These are phyloP conservation scores for Luvunga scandens DNA, from an alignment of 345 rosid genomes.

Conservation along the genomic window DNA sequence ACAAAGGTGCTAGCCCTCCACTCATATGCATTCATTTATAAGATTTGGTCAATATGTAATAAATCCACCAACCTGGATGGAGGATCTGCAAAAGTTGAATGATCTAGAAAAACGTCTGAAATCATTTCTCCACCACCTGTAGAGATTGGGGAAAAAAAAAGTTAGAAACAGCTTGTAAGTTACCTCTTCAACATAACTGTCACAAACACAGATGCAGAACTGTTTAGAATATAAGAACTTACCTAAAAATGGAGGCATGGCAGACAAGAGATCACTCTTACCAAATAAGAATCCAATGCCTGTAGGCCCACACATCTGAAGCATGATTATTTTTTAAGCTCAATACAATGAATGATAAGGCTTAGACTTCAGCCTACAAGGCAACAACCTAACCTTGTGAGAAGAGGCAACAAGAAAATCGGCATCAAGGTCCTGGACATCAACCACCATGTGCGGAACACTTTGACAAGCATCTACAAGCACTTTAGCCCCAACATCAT, in stretches of 20 bases:
- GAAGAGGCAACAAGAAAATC: slow-evolving; percentile 98
- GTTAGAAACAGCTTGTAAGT: not conserved
- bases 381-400: slow-evolving; percentile 74
- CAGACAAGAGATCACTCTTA: slow-evolving; percentile 59
- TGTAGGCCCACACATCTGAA: slow-evolving; percentile 99
- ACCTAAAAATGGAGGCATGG: slow-evolving; percentile 99
- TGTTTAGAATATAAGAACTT: slow-evolving; percentile 19
- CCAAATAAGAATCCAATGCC: slow-evolving; percentile 97
- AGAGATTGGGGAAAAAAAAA: not conserved
- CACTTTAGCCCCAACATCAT: slow-evolving; percentile 72
- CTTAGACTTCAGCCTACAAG: slow-evolving; percentile 11
- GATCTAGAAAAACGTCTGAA: slow-evolving; percentile 86
- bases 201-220: not conserved
- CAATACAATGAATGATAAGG: slow-evolving; percentile 29
- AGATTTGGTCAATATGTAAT: not conserved
- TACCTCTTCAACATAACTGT: not conserved
- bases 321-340: slow-evolving; percentile 71
- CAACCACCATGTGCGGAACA: slow-evolving; percentile 90
- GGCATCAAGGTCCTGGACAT: slow-evolving; percentile 73
- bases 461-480: slow-evolving; percentile 98
- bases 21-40: not conserved
- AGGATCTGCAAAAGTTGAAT: slow-evolving; percentile 94
- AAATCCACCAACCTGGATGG: slow-evolving; percentile 73
- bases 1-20: not conserved
- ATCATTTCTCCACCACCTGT: slow-evolving; percentile 99